A percentile compares a stretch with the other conserved stretches of the same genome.
Evolutionary conservation across 306 rosid species (phyloP).

Genomic region (Lathyrus oleraceus): DNA sequence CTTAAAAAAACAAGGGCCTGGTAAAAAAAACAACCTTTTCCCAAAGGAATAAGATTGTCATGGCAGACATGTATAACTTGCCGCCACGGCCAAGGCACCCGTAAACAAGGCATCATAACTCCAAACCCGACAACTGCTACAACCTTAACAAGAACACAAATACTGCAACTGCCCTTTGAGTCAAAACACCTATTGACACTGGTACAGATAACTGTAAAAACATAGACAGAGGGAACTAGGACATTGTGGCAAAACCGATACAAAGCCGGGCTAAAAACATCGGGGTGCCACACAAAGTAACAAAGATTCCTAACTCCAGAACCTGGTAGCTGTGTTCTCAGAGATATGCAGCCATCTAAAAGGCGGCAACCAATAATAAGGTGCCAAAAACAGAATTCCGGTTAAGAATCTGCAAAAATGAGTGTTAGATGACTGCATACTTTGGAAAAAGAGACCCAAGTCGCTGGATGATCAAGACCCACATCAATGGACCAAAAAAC

Average conservation of each 20-base stretch:
- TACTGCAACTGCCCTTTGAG: conserved; percentile 48
- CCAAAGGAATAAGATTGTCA: conserved; percentile 45
- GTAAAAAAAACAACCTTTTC: conserved; percentile 63
- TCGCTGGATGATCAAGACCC: conserved; percentile 60
- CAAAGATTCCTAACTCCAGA: conserved; percentile 52
- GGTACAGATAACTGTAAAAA: conserved; percentile 35
- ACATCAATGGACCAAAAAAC: conserved; percentile 75
- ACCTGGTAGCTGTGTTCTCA: conserved; percentile 52
- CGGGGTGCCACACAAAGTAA: conserved; percentile 48
- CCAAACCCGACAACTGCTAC: conserved; percentile 58
- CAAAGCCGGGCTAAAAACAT: conserved; percentile 49
- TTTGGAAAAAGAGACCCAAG: conserved; percentile 62
- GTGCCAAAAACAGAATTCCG: conserved; percentile 69
- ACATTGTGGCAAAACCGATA: conserved; percentile 46
- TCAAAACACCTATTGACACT: conserved; percentile 46
- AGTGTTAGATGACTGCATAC: conserved; percentile 54
- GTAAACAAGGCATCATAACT: conserved; percentile 57
- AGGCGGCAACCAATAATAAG: conserved; percentile 41
- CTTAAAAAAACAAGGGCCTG: conserved; percentile 63
- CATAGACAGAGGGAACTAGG: conserved; percentile 38
- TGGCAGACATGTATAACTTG: conserved; percentile 68
- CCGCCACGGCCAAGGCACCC: conserved; percentile 90
- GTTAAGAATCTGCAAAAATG: conserved; percentile 61
- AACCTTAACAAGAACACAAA: conserved; percentile 25
- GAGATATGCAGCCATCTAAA: conserved; percentile 58